Evolutionary conservation across 2,329 filamentous ascomycete genomes (phyloP), one percentile per base, ranked within the genome.

Genomic region (Botryosphaeria dothidea): DNA sequence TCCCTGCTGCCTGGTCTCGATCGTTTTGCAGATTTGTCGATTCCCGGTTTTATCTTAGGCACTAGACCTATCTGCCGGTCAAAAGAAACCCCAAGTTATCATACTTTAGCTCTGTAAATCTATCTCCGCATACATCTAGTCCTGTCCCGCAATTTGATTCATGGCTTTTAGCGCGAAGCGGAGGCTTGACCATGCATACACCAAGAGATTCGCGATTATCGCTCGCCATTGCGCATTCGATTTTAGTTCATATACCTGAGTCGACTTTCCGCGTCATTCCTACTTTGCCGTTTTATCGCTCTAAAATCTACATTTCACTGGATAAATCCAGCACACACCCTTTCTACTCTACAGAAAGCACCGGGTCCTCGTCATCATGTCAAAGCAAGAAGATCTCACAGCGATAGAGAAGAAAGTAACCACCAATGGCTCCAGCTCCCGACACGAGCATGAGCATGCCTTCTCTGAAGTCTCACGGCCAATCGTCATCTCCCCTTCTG

Each of bases 381-480:
- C 46, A 5, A 51, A 54, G 6, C 9, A 29, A 46, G 61, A 31
- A 4, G 61, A 54, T 6, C 25, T 57, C 15, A 21, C 62, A 9
- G 38, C 51, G 2, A 17, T 64, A 5, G 41, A 64, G 6, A n/a
- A 57, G 17, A 54, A 56, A 46, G 29, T 27, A 6, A 38, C 62
- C n/a, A 64, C 38, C n/a, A 54, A 41, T 31, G 31, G 49, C 21
- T 38, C 23, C 27, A 34, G 49, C 21, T 29, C 23, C 27, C 25
- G 45, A 19, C 21, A 17, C 15, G 34, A 56, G n/a, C 36, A 48
- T 7, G 62, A 54, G n/a, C 41, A 49, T 15, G 29, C 68, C 41
- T 75, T 67, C 65, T 75, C 76, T 29, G 72, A 75, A 64, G 75
- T 78, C 1, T 75, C 76, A 0, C 78, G 69, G 3, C 43, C 51